These are phyloP conservation scores for Ophiosphaerella narmari DNA, from an alignment of 2,329 filamentous ascomycete genomes.

Conservation along the genomic window DNA sequence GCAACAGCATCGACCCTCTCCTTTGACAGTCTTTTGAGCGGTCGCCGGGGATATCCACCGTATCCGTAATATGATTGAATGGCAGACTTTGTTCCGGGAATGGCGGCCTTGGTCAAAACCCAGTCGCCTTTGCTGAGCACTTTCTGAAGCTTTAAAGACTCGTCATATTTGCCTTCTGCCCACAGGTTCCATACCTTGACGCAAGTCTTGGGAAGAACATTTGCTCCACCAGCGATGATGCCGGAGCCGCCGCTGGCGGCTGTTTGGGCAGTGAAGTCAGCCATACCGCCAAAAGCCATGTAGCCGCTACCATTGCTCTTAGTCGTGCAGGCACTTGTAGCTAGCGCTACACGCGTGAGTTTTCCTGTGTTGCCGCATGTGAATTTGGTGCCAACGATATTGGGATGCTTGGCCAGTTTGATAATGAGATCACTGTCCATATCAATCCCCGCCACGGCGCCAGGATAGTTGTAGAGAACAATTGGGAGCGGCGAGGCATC, in stretches of 20 bases:
- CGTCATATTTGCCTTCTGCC: slow-evolving; percentile 71
- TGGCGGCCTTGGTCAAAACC: slow-evolving; percentile 80
- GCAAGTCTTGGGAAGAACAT: slow-evolving; percentile 82
- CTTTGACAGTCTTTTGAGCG: slow-evolving; percentile 68
- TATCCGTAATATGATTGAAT: slow-evolving; percentile 83
- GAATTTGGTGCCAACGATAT: slow-evolving; percentile 89
- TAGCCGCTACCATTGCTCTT: slow-evolving; percentile 58
- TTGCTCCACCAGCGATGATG: slow-evolving; percentile 84
- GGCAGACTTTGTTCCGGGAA: slow-evolving; percentile 83
- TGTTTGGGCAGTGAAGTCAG: slow-evolving; percentile 85
- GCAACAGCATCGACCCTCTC: slow-evolving; percentile 54
- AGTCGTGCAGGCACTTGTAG: slow-evolving; percentile 72
- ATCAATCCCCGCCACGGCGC: slow-evolving; percentile 83
- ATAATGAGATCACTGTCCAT: slow-evolving; percentile 89
- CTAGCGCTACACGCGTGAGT: slow-evolving; percentile 78
- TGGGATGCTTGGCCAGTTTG: slow-evolving; percentile 75
- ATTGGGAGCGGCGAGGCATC: slow-evolving; percentile 77
- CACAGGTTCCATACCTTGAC: slow-evolving; percentile 79
- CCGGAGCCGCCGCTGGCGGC: slow-evolving; percentile 78
- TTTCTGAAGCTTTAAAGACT: slow-evolving; percentile 77
- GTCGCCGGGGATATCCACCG: slow-evolving; percentile 74
- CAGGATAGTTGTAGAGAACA: slow-evolving; percentile 89
- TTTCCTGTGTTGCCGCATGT: slow-evolving; percentile 91
- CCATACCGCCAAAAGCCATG: slow-evolving; percentile 86
- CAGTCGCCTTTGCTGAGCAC: slow-evolving; percentile 79